These are phyloP conservation scores for Diaporthe ilicicola DNA, from an alignment of 2,329 filamentous ascomycete genomes.

Conservation along the genomic window DNA sequence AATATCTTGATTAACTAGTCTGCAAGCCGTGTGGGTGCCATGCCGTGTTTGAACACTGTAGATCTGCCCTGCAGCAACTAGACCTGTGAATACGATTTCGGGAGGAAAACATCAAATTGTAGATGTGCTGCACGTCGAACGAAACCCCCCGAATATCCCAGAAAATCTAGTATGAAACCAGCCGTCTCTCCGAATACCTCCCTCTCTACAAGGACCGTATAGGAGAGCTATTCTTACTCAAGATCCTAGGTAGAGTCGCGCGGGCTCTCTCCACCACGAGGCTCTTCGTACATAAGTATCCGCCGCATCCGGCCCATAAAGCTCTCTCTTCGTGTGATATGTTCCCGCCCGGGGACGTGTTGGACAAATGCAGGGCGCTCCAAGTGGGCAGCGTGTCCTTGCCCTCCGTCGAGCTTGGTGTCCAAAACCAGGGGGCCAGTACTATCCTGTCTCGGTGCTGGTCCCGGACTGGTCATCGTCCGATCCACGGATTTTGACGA, in stretches of 20 bases:
- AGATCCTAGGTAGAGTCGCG: too few species aligned
- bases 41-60: too few species aligned
- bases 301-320: slow-evolving; percentile 1
- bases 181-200: neutral
- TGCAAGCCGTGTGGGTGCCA: too few species aligned
- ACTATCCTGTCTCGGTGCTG: neutral
- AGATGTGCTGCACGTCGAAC: too few species aligned
- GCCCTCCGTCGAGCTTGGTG: neutral
- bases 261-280: neutral
- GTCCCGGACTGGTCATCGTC: neutral
- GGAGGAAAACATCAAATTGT: too few species aligned
- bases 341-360: neutral
- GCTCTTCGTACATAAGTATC: neutral
- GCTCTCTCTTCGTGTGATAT: neutral
- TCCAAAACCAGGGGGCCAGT: neutral
- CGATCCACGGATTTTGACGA: neutral
- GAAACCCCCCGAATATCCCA: neutral
- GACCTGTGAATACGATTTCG: too few species aligned
- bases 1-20: too few species aligned
- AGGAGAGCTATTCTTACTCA: neutral
- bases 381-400: neutral
- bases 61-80: too few species aligned
- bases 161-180: neutral
- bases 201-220: neutral
- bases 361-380: neutral